Evolutionary conservation across 192 early-diverging fungal genomes (phyloP), one percentile per base, ranked within the genome.

Genomic region (Mortierella antarctica): DNA sequence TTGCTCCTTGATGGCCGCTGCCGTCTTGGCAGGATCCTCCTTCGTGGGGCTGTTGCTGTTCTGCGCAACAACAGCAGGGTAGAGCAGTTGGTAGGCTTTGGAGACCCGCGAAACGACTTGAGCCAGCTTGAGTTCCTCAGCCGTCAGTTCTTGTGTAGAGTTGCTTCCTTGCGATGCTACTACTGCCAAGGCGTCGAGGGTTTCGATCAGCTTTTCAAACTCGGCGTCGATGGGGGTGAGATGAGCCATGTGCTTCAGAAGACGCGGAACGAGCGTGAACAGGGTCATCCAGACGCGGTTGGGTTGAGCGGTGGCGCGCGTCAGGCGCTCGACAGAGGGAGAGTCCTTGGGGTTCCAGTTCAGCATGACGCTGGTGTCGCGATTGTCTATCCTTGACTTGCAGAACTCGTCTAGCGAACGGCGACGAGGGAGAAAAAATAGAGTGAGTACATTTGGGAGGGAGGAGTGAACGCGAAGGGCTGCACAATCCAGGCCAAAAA

Each of bases 311-410:
- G 88, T 65, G 14, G 84, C 66, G 14, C 84, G 84, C 15, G 80
- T 84, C 18, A 86, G 41, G 45, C 79, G 67, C 63, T 88, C 83
- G 15, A 82, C 63, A 9, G 84, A 65, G 1, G 65, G 49, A 8
- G 60, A 57, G 7, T 70, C 80, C 14, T 65, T 57, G 11, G 85
- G 67, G 45, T 82, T 87, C 82, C 77, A 91, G 67, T 88, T 87
- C 47, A 83, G 72, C 86, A 96, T 86, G 15, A 93, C 90, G 9
- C 65, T 83, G 10, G 89, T 83, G 67, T 96, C 95, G 20, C 95
- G 88, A 65, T 96, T 94, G 47, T 96, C 94, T 41, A 88, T 83
- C 23, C 82, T 82, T 6, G 80, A 46, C 48, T 74, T 58, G 59
- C 84, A 71, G 69, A 81, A 85, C 6, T 65, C 60, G 39, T 86